Evolutionary conservation across 139 green algal species (phyloP).

Genomic region (Ulvella scutata): DNA sequence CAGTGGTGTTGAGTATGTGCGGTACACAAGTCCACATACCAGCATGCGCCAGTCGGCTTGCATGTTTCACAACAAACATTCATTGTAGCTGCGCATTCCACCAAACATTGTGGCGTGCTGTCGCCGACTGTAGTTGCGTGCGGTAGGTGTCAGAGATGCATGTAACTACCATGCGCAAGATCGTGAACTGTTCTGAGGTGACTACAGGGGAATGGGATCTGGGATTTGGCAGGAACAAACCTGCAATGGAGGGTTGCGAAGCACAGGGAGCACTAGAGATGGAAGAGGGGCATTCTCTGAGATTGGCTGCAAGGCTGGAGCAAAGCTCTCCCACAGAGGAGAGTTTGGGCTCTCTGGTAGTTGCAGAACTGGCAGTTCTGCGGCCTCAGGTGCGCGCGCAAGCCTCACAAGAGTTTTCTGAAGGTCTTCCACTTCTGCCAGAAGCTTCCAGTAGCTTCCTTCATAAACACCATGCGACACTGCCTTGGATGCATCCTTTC

Average conservation of each 20-base stretch:
- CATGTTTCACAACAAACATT: too few relatives aligned
- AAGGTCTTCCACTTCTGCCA: slow-evolving; percentile 32
- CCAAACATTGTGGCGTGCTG: too few relatives aligned
- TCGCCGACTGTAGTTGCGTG: too few relatives aligned
- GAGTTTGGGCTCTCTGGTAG: neutral
- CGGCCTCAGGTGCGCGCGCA: neutral
- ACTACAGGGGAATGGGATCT: too few relatives aligned
- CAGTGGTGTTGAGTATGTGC: too few relatives aligned
- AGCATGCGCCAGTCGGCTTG: too few relatives aligned
- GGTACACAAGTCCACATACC: too few relatives aligned
- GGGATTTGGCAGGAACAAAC: too few relatives aligned
- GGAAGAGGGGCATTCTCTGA: slow-evolving; percentile 14
- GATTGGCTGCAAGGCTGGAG: slow-evolving; percentile 22
- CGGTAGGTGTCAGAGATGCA: too few relatives aligned
- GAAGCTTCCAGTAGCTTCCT: slow-evolving; percentile 49
- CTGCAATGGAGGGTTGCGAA: neutral
- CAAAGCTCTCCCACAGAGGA: slow-evolving; percentile 24
- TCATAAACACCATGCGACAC: slow-evolving; percentile 39
- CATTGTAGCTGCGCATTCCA: too few relatives aligned
- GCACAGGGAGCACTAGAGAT: slow-evolving; percentile 18
- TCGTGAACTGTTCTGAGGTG: too few relatives aligned
- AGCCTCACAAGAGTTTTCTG: slow-evolving; percentile 16
- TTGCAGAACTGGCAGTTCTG: neutral
- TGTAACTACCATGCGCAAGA: too few relatives aligned
- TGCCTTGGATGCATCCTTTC: neutral